A percentile compares a stretch with the other conserved stretches of the same genome.
Conservation (phyloP, 495 filamentous ascomycete species). For the Talaromyces wortmannii region DNA sequence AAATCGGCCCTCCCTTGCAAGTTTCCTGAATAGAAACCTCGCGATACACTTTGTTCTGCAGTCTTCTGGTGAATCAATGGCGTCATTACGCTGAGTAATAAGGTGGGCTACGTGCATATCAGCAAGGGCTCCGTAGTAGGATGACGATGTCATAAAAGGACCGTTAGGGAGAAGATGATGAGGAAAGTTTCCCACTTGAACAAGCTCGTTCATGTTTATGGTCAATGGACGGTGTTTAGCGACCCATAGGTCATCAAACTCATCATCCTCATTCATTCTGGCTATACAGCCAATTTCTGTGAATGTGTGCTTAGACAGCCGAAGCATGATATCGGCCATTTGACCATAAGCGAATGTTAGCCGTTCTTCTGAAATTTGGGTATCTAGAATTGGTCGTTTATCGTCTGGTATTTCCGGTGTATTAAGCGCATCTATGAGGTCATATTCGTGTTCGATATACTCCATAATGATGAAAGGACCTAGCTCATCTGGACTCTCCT, state of each 20-base stretch:
- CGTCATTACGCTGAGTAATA: constrained; percentile 31
- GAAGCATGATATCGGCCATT: constrained; percentile 22
- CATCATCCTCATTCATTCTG: constrained; percentile 5
- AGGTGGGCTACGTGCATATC: constrained; percentile 33
- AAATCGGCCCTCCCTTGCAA: constrained; percentile 17
- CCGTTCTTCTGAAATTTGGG: constrained; percentile 13
- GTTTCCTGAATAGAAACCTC: constrained; percentile 23
- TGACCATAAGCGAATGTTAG: constrained; percentile 21
- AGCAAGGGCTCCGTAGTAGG: constrained; percentile 30
- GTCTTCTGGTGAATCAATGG: constrained; percentile 26
- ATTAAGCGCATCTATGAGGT: constrained; percentile 21
- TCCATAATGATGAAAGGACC: constrained; percentile 43
- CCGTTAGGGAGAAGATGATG: constrained; percentile 1
- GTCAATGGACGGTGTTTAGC: constrained; percentile 14
- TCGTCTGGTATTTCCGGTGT: constrained; percentile 9
- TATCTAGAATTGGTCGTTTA: constrained; percentile 18
- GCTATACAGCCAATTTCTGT: constrained; percentile 22
- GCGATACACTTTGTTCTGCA: constrained; percentile 33
- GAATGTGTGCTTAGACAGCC: constrained; percentile 21
- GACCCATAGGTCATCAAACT: constrained; percentile 7
- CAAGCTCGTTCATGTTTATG: constrained; percentile 13
- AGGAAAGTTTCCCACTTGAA: constrained; percentile 9
- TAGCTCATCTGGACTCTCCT: constrained; percentile 14
- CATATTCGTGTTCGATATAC: constrained; percentile 21
- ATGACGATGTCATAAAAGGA: constrained; percentile 18